phyloP scores from a whole-genome alignment of 2,329 filamentous ascomycete genomes.

The Leptosphaerulina australis region DNA sequence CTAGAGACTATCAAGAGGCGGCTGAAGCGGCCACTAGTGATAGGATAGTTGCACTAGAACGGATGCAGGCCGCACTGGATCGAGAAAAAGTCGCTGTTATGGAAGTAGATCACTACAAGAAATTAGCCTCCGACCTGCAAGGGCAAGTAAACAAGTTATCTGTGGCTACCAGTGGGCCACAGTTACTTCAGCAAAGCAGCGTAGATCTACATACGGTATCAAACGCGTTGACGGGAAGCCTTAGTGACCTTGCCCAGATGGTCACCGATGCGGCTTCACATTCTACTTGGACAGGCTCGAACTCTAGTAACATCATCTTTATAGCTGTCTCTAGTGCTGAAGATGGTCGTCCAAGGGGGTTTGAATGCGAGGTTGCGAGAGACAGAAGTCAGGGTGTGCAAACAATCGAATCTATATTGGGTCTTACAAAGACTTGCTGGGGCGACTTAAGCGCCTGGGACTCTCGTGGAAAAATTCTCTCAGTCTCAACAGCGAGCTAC shows the following conservation, averaged over 20 bases:
- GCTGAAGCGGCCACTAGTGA: no score
- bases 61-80: no score
- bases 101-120: background rate
- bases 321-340: background rate
- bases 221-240: background rate
- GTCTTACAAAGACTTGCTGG: background rate
- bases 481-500: background rate
- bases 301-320: background rate
- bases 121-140: background rate
- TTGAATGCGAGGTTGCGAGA: background rate
- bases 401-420: background rate
- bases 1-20: no score
- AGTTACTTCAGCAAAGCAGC: background rate
- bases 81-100: slow-evolving; percentile 7
- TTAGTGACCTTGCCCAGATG: background rate
- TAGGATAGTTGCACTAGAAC: no score
- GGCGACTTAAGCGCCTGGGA: background rate
- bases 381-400: background rate
- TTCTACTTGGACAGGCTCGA: background rate
- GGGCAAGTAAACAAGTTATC: background rate
- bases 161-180: background rate
- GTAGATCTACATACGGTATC: background rate
- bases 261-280: background rate
- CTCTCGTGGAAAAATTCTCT: background rate
- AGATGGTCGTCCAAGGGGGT: background rate